Evolutionary conservation across 2,329 filamentous ascomycete genomes (phyloP), one percentile per base, ranked within the genome.

Genomic region (Ambrosiella beaveri): DNA sequence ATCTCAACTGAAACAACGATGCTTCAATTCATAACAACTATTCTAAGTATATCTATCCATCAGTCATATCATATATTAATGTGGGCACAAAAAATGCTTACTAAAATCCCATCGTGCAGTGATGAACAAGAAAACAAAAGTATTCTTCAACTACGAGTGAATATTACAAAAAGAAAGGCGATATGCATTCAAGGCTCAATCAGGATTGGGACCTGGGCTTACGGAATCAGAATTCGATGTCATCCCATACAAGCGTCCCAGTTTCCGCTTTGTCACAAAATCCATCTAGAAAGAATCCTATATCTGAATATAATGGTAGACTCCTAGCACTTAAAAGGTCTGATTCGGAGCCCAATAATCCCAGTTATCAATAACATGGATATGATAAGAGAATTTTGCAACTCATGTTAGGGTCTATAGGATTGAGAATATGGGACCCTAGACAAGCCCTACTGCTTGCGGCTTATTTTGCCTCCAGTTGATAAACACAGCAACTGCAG

Each of bases 391-490:
- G 9, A 54, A 15, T 52, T 37, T 52, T 37, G 36, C 45, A 17
- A 7, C 13, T 4, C 19, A 7, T 35, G 17, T 19, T 38, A 54
- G 39, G 50, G 50, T 54, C 27, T 13, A 5, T 47, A 39, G 51
- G 40, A 15, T 55, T 49, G 15, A 7, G 5, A 27, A 27, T 27
- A 4, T 27, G 27, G 4, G 7, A 15, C 37, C 50, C 17, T 9
- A 45, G 36, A 38, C 52, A 19, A 54, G 57, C 44, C 53, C 57
- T 53, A 56, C 57, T 51, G 3, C 9, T 41, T 50, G 55, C 50
- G 51, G 59, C 55, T 60, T 57, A 60, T 57, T 57, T 49, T 60
- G 45, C 44, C 55, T 41, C 39, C 9, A 50, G 51, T 13, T 37
- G 44, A 37, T 9, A 36, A 45, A 41, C 52, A 4, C 39, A 60